phyloP scores from a whole-genome alignment of 2,329 filamentous ascomycete genomes.

The Monilinia fructicola region DNA sequence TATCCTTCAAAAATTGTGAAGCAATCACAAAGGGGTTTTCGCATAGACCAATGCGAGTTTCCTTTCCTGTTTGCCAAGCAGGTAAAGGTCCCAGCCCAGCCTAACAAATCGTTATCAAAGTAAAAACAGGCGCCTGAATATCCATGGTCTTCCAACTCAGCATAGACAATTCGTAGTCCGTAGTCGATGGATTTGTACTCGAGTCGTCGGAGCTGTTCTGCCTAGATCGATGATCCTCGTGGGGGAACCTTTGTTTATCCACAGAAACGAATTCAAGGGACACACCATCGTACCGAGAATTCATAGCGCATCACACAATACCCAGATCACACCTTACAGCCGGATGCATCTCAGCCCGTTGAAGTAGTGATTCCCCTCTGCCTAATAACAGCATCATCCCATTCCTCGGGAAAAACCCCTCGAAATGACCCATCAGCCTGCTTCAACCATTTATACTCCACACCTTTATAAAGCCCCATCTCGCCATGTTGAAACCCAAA shows the following conservation, averaged over 20 bases:
- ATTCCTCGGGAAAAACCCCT: slow-evolving; percentile 7
- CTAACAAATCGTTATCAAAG: background rate
- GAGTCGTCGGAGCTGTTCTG: background rate
- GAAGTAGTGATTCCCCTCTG: background rate
- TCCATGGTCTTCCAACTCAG: background rate
- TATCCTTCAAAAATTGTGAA: background rate
- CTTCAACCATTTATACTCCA: slow-evolving; percentile 17
- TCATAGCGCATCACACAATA: background rate
- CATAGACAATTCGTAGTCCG: background rate
- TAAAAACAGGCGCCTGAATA: background rate
- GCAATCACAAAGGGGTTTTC: background rate
- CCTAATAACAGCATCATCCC: slow-evolving; percentile 17
- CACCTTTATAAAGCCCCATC: slow-evolving; percentile 3
- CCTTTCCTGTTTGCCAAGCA: too few relatives aligned
- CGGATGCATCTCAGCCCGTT: background rate
- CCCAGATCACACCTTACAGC: background rate
- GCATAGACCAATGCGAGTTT: too few relatives aligned
- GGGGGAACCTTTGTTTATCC: background rate
- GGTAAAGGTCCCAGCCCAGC: too few relatives aligned
- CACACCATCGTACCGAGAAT: background rate
- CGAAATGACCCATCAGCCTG: background rate
- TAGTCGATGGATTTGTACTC: background rate
- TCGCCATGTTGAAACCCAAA: slow-evolving; percentile 6
- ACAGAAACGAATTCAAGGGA: background rate
- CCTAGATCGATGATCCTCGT: background rate